A percentile compares a stretch with the other conserved stretches of the same genome.
Evolutionary conservation across 140 eudicot genomes (phyloP).

Genomic region (Stevia rebaudiana): DNA sequence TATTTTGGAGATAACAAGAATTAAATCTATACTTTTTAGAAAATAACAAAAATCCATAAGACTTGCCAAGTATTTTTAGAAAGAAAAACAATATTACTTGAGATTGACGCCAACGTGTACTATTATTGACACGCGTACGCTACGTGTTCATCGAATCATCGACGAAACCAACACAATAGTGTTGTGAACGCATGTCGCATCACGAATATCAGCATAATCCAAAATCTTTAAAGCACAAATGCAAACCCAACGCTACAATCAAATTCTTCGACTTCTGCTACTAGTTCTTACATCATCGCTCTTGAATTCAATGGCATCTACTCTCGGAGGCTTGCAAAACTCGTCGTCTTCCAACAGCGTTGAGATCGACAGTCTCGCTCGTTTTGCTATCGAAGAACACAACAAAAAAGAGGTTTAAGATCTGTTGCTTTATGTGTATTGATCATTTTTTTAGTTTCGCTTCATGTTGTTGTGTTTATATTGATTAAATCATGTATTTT

Average conservation of each 20-base stretch:
- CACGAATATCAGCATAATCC: constrained; percentile 1
- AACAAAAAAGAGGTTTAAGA: constrained; percentile 59
- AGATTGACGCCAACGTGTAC: constrained; percentile 17
- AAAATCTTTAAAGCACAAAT: background rate
- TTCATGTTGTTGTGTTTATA: background rate
- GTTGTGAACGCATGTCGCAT: constrained; percentile 4
- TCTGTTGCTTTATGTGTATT: background rate
- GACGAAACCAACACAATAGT: background rate
- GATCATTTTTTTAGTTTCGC: background rate
- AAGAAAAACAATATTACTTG: background rate
- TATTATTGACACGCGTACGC: constrained; percentile 1
- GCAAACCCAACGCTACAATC: constrained; percentile 32
- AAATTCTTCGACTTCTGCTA: background rate
- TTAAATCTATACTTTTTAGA: too few species aligned
- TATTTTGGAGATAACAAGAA: too few species aligned
- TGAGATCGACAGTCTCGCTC: constrained; percentile 59
- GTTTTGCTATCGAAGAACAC: constrained; percentile 75
- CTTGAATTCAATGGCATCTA: constrained; percentile 34
- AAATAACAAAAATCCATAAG: too few species aligned
- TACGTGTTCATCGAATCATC: constrained; percentile 13
- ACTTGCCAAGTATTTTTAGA: too few species aligned
- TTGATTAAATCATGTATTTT: background rate
- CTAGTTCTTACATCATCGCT: constrained; percentile 15
- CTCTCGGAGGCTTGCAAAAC: constrained; percentile 54
- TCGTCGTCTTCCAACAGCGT: constrained; percentile 38